Base-by-base conservation (phyloP, 2,329 filamentous ascomycete species). In the Laburnicola sp. region DNA sequence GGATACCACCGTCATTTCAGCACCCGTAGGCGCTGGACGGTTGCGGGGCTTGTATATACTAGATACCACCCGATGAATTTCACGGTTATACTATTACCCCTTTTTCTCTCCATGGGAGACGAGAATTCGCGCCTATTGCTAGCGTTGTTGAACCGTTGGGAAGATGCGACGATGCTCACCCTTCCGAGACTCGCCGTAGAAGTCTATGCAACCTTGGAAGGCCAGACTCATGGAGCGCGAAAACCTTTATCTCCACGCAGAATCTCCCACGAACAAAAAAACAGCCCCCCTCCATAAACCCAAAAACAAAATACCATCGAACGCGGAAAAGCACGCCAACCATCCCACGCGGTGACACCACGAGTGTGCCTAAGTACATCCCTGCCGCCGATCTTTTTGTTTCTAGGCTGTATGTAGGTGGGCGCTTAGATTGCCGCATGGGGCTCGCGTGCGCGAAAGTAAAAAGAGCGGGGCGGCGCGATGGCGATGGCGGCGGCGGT, bases 391-490 rank as follows among this genome's bases (percentile, higher is more conserved):
- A 25, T 41, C 38, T 5, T 16, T 16, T 16, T 16, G 16, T 16
- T 16, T 16, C 16, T 16, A 16, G 16, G 16, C 16, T 16, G 16
- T 16, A 16, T 1, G 16, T 16, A 16, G 16, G 16, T 16, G 16
- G 6, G 21, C 37, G 38, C 46, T 31, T 30, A 35, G 2, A 10
- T n/a, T 34, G 9, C 43, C 34, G 31, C 11, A 26, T 36, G 38
- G 25, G 46, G 30, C 9, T 48, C 46, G 46, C 46, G 46, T 48
- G 46, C 46, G 30, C 37, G 31, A 16, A 48, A 48, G 46, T 48
- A 48, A 48, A n/a, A 27, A 23, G 37, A 25, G 28, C 28, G 6
- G 6, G 28, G 30, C n/a, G 42, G 16, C 16, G 16, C 16, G 16
- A 1, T 16, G 16, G 16, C 16, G 16, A n/a, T n/a, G 28, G 30